Evolutionary conservation across 495 filamentous ascomycete species (phyloP).

Genomic region (Penicillium riverlandense): DNA sequence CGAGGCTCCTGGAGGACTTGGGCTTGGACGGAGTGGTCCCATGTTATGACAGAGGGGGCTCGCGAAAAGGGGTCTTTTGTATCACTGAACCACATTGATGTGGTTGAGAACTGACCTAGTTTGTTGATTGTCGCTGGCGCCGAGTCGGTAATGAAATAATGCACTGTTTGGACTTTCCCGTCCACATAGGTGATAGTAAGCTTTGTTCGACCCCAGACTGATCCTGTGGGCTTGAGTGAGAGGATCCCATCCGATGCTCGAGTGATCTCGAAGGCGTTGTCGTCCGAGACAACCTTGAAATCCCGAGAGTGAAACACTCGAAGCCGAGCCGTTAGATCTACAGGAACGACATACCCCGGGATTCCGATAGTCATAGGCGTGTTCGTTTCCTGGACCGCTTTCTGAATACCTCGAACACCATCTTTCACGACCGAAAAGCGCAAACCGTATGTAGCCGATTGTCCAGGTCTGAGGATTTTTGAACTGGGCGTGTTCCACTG

Average conservation of each 20-base stretch:
- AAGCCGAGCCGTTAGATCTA: conserved; percentile 30
- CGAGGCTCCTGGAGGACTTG: conserved; percentile 41
- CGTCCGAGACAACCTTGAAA: conserved; percentile 6
- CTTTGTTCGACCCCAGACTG: conserved; percentile 26
- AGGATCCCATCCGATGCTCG: conserved; percentile 2
- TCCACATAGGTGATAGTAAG: conserved; percentile 33
- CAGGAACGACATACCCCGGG: conserved; percentile 42
- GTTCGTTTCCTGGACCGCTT: conserved; percentile 24
- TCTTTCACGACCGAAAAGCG: conserved; percentile 35
- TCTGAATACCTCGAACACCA: conserved; percentile 31
- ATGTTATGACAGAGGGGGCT: conserved; percentile 41
- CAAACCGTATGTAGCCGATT: conserved; percentile 34
- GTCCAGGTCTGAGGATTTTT: conserved; percentile 24
- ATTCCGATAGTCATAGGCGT: conserved; percentile 37
- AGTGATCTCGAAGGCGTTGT: conserved; percentile 17
- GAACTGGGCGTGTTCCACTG: conserved; percentile 46
- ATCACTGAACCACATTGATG: conserved; percentile 34
- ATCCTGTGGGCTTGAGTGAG: conserved; percentile 1
- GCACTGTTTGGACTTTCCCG: conserved; percentile 35
- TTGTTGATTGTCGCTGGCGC: conserved; percentile 20
- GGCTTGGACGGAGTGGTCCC: conserved; percentile 30
- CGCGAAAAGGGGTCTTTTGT: conserved; percentile 41
- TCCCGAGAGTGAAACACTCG: conserved; percentile 21
- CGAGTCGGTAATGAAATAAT: conserved; percentile 43
- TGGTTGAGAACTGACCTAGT: conserved; percentile 31